phyloP scores from a whole-genome alignment of 1,284 basidiomycete species.

The Naganishia sp. region DNA sequence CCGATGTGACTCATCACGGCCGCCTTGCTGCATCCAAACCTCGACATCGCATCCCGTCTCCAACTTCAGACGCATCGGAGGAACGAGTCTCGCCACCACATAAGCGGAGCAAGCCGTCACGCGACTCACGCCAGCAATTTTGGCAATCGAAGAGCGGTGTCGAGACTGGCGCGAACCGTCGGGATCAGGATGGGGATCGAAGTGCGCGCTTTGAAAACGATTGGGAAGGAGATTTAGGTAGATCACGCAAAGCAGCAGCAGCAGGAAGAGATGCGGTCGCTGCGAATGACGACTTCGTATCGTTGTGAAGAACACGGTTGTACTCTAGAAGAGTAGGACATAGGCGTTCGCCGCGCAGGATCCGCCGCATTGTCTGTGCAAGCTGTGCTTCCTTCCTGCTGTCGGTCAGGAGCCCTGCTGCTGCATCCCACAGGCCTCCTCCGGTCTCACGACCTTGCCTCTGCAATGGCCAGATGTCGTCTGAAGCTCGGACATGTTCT shows the following conservation, averaged over 20 bases:
- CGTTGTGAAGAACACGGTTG: slow-evolving; percentile 1
- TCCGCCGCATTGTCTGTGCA: not conserved
- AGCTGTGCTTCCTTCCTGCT: not conserved
- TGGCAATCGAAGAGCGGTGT: slow-evolving; percentile 28
- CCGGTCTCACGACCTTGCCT: too few species aligned
- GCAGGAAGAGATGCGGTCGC: slow-evolving; percentile 10
- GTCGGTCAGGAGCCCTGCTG: too few species aligned
- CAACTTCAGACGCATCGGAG: not conserved
- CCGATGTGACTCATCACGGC: not conserved
- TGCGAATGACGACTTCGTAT: slow-evolving; percentile 21
- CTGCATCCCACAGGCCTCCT: too few species aligned
- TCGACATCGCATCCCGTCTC: not conserved
- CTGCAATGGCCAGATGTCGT: too few species aligned
- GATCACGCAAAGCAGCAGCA: not conserved
- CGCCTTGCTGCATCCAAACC: not conserved
- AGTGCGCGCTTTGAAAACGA: slow-evolving; percentile 8
- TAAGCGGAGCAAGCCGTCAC: slow-evolving; percentile 11
- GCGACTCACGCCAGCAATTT: slow-evolving; percentile 8
- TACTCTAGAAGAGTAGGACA: not conserved
- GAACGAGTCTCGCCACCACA: slow-evolving; percentile 10
- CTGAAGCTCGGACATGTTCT: not conserved
- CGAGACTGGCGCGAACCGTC: not conserved
- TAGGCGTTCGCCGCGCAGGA: not conserved
- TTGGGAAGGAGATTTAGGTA: slow-evolving; percentile 12
- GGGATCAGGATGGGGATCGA: not conserved